Conservation (phyloP, 768 basidiomycete species). For the Royoungia palumana region DNA sequence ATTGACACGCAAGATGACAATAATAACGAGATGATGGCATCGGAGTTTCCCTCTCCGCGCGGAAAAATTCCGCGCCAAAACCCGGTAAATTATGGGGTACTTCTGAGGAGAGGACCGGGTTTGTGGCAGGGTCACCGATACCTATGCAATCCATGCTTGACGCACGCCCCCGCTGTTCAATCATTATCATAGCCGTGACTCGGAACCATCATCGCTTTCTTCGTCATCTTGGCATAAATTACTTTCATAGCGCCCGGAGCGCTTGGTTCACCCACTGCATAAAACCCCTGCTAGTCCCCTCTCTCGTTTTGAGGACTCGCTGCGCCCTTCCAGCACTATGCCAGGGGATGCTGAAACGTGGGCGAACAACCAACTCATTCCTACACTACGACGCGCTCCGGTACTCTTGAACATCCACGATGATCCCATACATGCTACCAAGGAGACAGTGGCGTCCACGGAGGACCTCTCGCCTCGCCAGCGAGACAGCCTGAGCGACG, state of each 20-base stretch:
- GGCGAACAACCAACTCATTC: conserved; percentile 10
- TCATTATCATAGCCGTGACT: background rate
- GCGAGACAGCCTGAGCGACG: background rate
- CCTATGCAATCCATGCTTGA: background rate
- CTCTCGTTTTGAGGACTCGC: background rate
- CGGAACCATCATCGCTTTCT: background rate
- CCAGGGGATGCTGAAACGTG: background rate
- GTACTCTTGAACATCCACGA: conserved; percentile 34
- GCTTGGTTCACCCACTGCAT: background rate
- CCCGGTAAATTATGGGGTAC: background rate
- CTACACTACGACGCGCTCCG: conserved; percentile 37
- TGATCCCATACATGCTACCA: conserved; percentile 14
- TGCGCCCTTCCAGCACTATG: conserved; percentile 7
- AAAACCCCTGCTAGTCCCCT: conserved; percentile 1
- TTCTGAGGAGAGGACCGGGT: background rate
- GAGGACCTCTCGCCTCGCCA: background rate
- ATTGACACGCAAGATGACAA: too few species aligned
- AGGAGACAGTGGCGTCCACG: conserved; percentile 4
- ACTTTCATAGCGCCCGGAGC: background rate
- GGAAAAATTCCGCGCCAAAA: background rate
- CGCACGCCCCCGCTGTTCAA: background rate
- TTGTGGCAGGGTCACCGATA: background rate
- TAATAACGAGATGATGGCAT: too few species aligned
- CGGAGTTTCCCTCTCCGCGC: too few species aligned
- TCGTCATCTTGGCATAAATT: too few species aligned